phyloP scores from a whole-genome alignment of 805 yeast genomes.

The Starmerella kuoi region DNA sequence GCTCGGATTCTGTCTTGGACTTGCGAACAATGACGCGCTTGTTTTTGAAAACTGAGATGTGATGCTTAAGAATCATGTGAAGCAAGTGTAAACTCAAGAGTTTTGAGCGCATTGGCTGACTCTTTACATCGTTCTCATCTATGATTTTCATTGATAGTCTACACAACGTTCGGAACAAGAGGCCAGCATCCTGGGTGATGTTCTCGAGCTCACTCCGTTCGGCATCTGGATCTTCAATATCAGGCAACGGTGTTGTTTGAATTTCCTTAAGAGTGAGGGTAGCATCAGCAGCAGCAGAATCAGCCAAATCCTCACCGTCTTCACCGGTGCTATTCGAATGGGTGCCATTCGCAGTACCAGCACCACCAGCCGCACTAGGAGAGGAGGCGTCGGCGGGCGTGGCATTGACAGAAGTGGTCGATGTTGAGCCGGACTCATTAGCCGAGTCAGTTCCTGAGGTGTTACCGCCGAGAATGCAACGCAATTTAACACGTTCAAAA shows the following conservation, averaged over 20 bases:
- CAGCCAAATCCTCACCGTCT: neutral
- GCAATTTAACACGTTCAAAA: constrained; percentile 52
- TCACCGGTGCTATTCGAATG: no score
- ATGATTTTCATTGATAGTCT: constrained; percentile 75
- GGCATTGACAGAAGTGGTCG: neutral
- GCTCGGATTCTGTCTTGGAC: constrained; percentile 26
- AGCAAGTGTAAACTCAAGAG: constrained; percentile 76
- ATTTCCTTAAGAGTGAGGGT: constrained; percentile 22
- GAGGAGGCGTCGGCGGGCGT: neutral
- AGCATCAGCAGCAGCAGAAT: constrained; percentile 5
- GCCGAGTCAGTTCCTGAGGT: neutral
- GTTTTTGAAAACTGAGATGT: constrained; percentile 63
- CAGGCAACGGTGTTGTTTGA: constrained; percentile 20
- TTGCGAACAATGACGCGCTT: constrained; percentile 23
- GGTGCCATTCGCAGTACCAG: neutral
- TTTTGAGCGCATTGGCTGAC: constrained; percentile 87
- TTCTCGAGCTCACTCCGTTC: constrained; percentile 49
- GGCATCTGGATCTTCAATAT: constrained; percentile 29
- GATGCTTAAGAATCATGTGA: constrained; percentile 73
- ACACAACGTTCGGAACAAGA: constrained; percentile 89
- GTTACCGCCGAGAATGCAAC: constrained; percentile 2
- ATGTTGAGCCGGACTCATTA: neutral
- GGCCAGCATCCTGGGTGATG: constrained; percentile 77
- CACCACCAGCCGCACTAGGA: neutral
- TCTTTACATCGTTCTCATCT: constrained; percentile 58